Conservation (phyloP, 192 early-diverging fungal species). For the Powellomyces hirtus region DNA sequence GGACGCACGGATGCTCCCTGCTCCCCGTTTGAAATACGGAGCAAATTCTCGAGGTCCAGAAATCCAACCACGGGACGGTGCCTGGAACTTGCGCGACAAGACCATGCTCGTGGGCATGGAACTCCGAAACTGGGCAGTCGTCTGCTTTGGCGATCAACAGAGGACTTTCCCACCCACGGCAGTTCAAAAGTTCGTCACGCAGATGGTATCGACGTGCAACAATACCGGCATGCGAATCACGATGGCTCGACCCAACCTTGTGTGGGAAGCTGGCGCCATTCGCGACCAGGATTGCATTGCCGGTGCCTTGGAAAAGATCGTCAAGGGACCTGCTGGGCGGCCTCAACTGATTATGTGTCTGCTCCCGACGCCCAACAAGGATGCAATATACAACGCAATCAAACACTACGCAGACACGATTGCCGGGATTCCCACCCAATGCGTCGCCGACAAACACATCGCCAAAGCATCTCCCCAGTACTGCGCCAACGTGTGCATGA, state of each 20-base stretch:
- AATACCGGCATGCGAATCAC: conserved; percentile 6
- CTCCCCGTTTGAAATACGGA: conserved; percentile 12
- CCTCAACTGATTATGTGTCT: no score
- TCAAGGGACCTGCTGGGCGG: no score
- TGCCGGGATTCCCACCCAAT: conserved; percentile 51
- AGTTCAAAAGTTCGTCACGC: conserved; percentile 12
- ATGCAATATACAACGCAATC: conserved; percentile 49
- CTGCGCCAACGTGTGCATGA: conserved; percentile 41
- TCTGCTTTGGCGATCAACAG: conserved; percentile 19
- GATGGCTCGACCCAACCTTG: neutral
- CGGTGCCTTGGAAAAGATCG: neutral
- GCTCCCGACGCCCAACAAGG: conserved; percentile 1
- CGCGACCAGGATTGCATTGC: neutral
- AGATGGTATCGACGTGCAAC: conserved; percentile 6
- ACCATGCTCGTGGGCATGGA: neutral
- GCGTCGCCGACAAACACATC: conserved; percentile 26
- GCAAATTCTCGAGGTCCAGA: conserved; percentile 6
- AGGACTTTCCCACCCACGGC: neutral
- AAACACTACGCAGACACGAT: conserved; percentile 46
- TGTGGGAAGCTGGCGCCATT: neutral
- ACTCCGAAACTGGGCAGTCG: conserved; percentile 8
- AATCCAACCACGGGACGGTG: conserved; percentile 24
- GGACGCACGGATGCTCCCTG: conserved; percentile 19
- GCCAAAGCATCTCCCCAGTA: conserved; percentile 8
- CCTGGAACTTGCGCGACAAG: conserved; percentile 37